Base-by-base conservation (phyloP, 176 grass and related monocot species). In the Tuctoria greenei region DNA sequence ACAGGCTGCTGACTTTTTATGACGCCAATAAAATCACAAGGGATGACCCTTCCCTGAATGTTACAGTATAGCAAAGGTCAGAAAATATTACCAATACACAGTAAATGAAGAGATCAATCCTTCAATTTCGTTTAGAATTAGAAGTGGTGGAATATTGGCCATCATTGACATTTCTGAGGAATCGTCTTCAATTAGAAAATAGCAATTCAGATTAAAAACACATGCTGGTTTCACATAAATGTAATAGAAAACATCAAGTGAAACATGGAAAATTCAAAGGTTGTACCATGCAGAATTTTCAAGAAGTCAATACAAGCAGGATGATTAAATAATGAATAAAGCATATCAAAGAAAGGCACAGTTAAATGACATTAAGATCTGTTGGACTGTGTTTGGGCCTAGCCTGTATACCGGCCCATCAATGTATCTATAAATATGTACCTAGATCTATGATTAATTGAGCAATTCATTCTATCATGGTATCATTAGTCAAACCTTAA, bases 1-100 rank as follows among this genome's bases (percentile, higher is more conserved):
- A 90, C 81, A 66, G 95, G 95, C 41, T 90, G 95, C 78, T 99
- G 95, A 80, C 89, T 99, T 95, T 88, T 92, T 55, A 95, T 54
- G 38, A 83, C 52, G 1, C 91, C 91, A 49, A 99, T 99, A 78
- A 99, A 99, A 86, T 99, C 95, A 25, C 95, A 99, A 72, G 95
- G 91, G 80, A 99, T 90, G 72, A 95, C 89, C 74, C 95, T 94
- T 86, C 95, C 95, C 95, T 99, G 70, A 55, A 80, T 76, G 69
- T 87, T 75, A 20, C 37, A 41, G 57, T 18, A 71, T 28, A 57
- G 25, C 17, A n/a, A 83, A 21, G 73, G 36, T 77, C 28, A 82
- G 72, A 24, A 70, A 42, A 56, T 17, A 74, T 69, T 69, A 25
- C 36, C 68, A 8, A 68, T 70, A 23, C 52, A 69, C 1, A 84